Base-by-base conservation (phyloP, 169 alveolate genomes). In the Cryptosporidium parvum region DNA sequence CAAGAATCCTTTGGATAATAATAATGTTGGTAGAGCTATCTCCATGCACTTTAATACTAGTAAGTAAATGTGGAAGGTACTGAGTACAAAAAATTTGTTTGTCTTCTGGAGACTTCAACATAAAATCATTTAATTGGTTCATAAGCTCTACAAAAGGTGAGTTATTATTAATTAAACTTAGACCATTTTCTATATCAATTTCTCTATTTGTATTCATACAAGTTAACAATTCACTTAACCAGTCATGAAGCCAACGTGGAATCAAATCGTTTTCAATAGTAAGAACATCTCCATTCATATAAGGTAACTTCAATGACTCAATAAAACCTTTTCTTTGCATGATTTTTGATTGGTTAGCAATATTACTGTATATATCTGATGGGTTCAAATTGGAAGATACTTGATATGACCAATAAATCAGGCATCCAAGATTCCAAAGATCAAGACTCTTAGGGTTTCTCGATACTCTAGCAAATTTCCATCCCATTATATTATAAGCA, bases 111-210 rank as follows among this genome's bases (percentile, higher is more conserved):
- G 89, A 62, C 16, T 80, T 80, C 14, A 80, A 65, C 65, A 62
- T 59, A 65, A 80, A 80, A 26, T 80, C 65, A 44, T 39, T 37
- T 65, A 80, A 14, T 62, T 80, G 89, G 62, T 80, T 80, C 73
- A 80, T 62, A 21, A 80, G 65, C 42, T 80, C 89, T 21, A 80
- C 89, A 80, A 80, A 62, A 29, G 89, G 89, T 7, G 89, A 80
- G 18, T 59, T 62, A 62, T 65, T 59, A 18, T 33, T 62, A 29
- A 80, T 65, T 51, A 80, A 80, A 42, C n/a, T 6, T 7, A 80
- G 10, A 14, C 89, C 89, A 80, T n/a, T 65, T 29, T 80, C 75
- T n/a, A 80, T 62, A 44, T 37, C 23, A 2, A 80, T 42, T 44
- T 80, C 89, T 29, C 29, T 80, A 48, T 65, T 42, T 26, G 89